Conservation (phyloP, 1,284 basidiomycete genomes). For the Bothia castanella region DNA sequence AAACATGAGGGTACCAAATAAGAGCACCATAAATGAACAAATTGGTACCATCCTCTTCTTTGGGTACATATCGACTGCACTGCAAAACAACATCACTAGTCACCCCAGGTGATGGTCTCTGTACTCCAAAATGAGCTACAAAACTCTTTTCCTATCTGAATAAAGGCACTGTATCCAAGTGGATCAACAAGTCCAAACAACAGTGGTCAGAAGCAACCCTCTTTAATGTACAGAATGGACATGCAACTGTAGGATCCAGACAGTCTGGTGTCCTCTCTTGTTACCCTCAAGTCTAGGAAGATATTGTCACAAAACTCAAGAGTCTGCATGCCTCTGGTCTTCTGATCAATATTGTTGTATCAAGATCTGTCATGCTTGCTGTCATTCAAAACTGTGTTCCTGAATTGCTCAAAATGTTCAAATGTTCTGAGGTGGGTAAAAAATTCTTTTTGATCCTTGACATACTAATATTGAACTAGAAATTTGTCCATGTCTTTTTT, state of each 20-base stretch:
- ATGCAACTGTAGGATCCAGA: conserved; percentile 15
- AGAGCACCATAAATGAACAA: conserved; percentile 11
- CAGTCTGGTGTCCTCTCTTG: conserved; percentile 10
- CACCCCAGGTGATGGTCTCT: conserved; percentile 4
- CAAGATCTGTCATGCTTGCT: conserved; percentile 2
- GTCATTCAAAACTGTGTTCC: background rate
- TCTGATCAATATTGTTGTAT: conserved; percentile 14
- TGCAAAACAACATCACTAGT: conserved; percentile 13
- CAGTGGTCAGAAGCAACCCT: background rate
- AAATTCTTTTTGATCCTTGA: background rate
- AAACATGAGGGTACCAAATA: conserved; percentile 16
- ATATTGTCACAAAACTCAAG: conserved; percentile 3
- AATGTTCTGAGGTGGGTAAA: conserved; percentile 14
- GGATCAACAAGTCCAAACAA: conserved; percentile 15
- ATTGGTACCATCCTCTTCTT: conserved; percentile 15
- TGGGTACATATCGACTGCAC: conserved; percentile 1
- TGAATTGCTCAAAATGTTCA: conserved; percentile 15
- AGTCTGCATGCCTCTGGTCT: conserved; percentile 6
- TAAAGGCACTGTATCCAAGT: background rate
- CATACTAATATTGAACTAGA: background rate
- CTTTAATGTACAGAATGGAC: conserved; percentile 10
- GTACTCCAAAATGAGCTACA: conserved; percentile 3
- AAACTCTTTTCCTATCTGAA: conserved; percentile 6
- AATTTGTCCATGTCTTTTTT: conserved; percentile 19
- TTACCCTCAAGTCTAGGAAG: background rate